Base-by-base conservation (phyloP, 441 rosid genomes). In the Metrosideros polymorpha region DNA sequence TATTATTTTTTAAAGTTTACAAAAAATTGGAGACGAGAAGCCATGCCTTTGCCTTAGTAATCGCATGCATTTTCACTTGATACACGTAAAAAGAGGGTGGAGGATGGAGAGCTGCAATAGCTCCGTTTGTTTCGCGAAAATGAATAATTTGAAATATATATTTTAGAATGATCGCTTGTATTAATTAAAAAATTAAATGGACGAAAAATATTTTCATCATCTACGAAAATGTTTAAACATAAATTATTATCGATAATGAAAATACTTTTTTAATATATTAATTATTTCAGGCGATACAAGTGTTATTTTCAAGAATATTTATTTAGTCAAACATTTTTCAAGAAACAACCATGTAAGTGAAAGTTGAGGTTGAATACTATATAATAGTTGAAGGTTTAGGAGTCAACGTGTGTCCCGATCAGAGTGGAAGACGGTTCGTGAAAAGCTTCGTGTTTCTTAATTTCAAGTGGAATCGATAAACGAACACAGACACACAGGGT, bases 331-430 rank as follows among this genome's bases (percentile, higher is more conserved):
- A 32, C 0, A 63, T 17, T 35, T 63, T 9, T 9, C 0, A 0
- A 0, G 3, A 19, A 66, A 32, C 57, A 9, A 19, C 5, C 12
- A 6, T 2, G 0, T 19, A 32, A 66, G 14, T 4, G 25, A 2
- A 18, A 32, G 0, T 63, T 32, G 43, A 1, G 39, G 1, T 32
- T 0, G 2, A 63, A 4, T 18, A 32, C 1, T 18, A 18, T 32
- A 4, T 56, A n/a, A 56, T 6, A 0, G 7, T 0, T 35, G 1
- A 66, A 32, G 35, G 6, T 35, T 18, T 61, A 13, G 42, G 5
- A 61, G 75, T 0, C 2, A 4, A 9, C 0, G 1, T 1, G 1
- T 10, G 12, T 66, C 45, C 3, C 27, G 0, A 32, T 32, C 1
- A 18, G 0, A 39, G 25, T 32, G 2, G 43, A 63, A 0, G 43